Evolutionary conservation across 805 yeast genomes (phyloP).

Genomic region (Hanseniaspora guilliermondii): DNA sequence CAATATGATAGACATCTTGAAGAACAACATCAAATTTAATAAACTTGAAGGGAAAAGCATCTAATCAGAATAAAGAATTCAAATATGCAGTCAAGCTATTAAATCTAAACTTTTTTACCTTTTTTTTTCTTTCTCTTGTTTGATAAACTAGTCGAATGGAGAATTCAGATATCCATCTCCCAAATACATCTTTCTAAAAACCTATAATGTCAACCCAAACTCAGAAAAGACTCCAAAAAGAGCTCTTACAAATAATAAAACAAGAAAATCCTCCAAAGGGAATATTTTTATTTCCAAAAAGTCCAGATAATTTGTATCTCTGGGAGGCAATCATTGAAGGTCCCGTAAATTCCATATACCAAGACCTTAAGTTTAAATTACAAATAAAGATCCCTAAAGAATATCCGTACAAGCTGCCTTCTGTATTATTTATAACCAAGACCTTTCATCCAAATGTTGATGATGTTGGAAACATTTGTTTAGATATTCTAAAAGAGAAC

Average conservation of each 20-base stretch:
- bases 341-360: constrained; percentile 45
- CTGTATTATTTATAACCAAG: constrained; percentile 43
- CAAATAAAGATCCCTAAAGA: constrained; percentile 39
- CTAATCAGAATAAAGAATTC: too few species aligned
- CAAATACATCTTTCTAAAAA: too few species aligned
- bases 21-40: too few species aligned
- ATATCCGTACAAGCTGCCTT: constrained; percentile 50
- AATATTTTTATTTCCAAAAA: constrained; percentile 41
- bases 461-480: constrained; percentile 51
- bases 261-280: constrained; percentile 37
- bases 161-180: too few species aligned
- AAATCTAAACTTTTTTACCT: too few species aligned
- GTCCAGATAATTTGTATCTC: constrained; percentile 38
- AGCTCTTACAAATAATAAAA: constrained; percentile 38
- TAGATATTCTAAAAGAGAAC: constrained; percentile 50
- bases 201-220: background rate
- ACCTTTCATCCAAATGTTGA: constrained; percentile 59
- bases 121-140: too few species aligned
- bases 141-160: too few species aligned
- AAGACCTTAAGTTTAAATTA: constrained; percentile 40
- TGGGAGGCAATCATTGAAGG: constrained; percentile 54
- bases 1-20: too few species aligned
- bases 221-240: constrained; percentile 35
- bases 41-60: too few species aligned
- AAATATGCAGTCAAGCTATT: too few species aligned